Evolutionary conservation across 495 filamentous ascomycete species (phyloP), one percentile per base, ranked within the genome.

Genomic region (Aspergillus hancockii): DNA sequence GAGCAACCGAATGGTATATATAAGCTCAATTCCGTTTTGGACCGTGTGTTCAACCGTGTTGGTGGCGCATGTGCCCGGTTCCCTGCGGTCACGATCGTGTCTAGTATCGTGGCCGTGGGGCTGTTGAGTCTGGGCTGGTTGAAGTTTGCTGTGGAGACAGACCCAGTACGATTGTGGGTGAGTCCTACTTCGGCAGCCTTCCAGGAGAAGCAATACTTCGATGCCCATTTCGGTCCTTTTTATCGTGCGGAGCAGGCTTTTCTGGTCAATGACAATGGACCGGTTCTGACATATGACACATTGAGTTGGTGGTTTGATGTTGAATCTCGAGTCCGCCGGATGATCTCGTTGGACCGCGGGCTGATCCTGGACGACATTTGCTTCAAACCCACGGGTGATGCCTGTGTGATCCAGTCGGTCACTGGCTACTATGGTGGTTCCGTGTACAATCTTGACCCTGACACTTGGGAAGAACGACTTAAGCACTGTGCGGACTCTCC

Each of bases 241-340:
- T 98, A 90, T 70, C 91, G 94, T 16, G 88, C 93, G 3, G 90
- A 98, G 70, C 93, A 98, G 73, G 86, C 88, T 2, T 98, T 98
- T 69, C 69, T 98, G 36, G 90, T 98, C 56, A 98, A 98, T 63
- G 92, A 97, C 64, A 91, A 83, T 21, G 87, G 88, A 2, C 90
- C 90, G 3, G 89, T 97, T 16, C 69, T 98, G 53, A 89, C 85
- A 69, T 94, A 93, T 59, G 89, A 97, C 5, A 97, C 90, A 0
- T 77, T 98, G 14, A 75, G 75, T 7, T 98, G 94, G 94, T 98
- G 93, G 94, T 91, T 94, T 67, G 91, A 87, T 62, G 88, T 98
- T 5, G 94, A 98, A 67, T 81, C 83, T 30, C 82, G 85, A 7
- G 81, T 97, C 46, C 80, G 80, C 25, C 75, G 82, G 9, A 83